Base-by-base conservation (phyloP, 1,284 basidiomycete genomes). In the Porodaedalea pini region DNA sequence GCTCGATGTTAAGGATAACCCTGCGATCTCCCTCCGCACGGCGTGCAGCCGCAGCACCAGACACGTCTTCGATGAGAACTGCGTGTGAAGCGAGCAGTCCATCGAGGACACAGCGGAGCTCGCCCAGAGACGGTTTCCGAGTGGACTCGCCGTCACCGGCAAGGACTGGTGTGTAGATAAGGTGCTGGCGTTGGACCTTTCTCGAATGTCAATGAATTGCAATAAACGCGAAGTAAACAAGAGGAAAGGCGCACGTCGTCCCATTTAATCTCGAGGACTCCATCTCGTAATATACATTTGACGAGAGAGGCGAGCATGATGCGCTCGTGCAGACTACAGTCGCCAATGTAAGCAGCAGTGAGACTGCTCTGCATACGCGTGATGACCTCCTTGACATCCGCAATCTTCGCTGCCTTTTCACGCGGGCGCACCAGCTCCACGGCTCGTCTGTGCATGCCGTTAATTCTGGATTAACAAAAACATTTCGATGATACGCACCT, bases 361-460 rank as follows among this genome's bases (percentile, higher is more conserved):
- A 95, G 94, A 59, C 89, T 94, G 63, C 91, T 92, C 65, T 94
- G 92, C 90, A 98, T 93, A 27, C 84, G 83, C 66, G 86, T 85
- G 60, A 96, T 88, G 15, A 98, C 92, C 40, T 84, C 81, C 62
- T 81, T 83, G 64, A 97, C 86, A 63, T 97, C 90, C 25, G 79
- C 78, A 1, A 85, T 83, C 19, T 79, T 78, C 8, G 94, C 92
- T 0, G 83, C 76, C 49, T 73, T 74, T 56, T 73, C 73, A 1
- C 71, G 71, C 34, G 75, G 69, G 57, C 78, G 78, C 4, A 85
- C 83, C n/a, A 91, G 79, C 68, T 96, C 94, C 3, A 94, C 90
- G 0, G 92, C 86, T 3, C 93, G 86, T 64, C 92, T 90, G 61
- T 17, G 21, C 3, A 19, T 37, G 11, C 2, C 29, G 10, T 47